Evolutionary conservation across 768 basidiomycete species (phyloP), one percentile per base, ranked within the genome.

Genomic region (Hygrophoropsis aurantiaca): DNA sequence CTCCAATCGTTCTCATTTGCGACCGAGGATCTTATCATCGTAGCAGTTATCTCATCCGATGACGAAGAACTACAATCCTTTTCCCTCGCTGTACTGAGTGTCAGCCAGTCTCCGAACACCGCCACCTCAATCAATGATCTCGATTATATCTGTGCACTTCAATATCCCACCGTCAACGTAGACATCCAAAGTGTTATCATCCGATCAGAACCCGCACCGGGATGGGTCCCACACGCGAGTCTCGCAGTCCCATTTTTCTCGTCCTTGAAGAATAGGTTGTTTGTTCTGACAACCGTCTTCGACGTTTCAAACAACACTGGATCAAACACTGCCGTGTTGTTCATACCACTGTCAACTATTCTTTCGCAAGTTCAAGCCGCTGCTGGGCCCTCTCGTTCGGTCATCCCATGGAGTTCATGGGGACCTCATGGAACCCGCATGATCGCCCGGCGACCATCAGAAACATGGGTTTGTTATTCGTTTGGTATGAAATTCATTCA

Each of bases 1-100:
- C 50, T 71, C 34, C 58, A 50, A 21, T 69, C 69, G 11, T 71
- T 63, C 44, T 56, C 63, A 1, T 71, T 71, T 50, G 54, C 71
- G 39, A 54, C 66, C 16, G 65, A 69, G 19, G 57, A 59, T 32
- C 25, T 66, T 24, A 47, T 67, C 34, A 35, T 67, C 34, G 53
- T 57, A 13, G 53, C 47, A 19, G 35, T 62, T 41, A 27, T 52
- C 23, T 6, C 13, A 7, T 13, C 27, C 6, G 27, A 13, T 7
- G 46, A 26, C 38, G 21, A 50, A 8, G 16, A 45, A 34, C 30
- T 9, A 4, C 38, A 47, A 8, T 46, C 53, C 9, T 19, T 45
- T 16, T 36, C 23, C n/a, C 48, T 65, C 44, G 50, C 46, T 34
- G 53, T 65, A 37, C 18, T 65, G 15, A 58, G 39, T 10, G 34